Evolutionary conservation across 306 rosid genomes (phyloP).

Genomic region (Amphicarpaea edgeworthii): DNA sequence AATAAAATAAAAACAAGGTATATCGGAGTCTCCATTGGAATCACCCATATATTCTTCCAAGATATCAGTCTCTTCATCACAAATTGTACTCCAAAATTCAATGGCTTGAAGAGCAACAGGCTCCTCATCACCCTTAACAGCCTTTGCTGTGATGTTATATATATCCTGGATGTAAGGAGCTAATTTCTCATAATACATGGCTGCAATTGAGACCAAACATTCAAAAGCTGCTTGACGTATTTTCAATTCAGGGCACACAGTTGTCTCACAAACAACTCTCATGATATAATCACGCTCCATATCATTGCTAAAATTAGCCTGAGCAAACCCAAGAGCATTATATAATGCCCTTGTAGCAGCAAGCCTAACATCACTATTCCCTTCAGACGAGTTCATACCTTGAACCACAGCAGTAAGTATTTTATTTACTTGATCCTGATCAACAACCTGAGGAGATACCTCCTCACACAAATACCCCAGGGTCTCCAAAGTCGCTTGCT

Average conservation of each 20-base stretch:
- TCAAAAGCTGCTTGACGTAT: slow-evolving; percentile 88
- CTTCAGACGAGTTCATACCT: slow-evolving; percentile 83
- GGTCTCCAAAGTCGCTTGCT: slow-evolving; percentile 90
- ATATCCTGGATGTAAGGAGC: slow-evolving; percentile 85
- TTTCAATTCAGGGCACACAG: slow-evolving; percentile 76
- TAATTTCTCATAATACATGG: slow-evolving; percentile 78
- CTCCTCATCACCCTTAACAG: slow-evolving; percentile 84
- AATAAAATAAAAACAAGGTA: slow-evolving; percentile 86
- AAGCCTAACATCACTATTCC: slow-evolving; percentile 82
- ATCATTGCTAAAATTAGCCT: slow-evolving; percentile 85
- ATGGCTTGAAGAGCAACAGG: slow-evolving; percentile 95
- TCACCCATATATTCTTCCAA: slow-evolving; percentile 77
- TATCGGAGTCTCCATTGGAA: slow-evolving; percentile 70
- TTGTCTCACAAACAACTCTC: slow-evolving; percentile 94
- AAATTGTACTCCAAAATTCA: slow-evolving; percentile 94
- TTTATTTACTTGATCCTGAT: slow-evolving; percentile 89
- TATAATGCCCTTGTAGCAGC: slow-evolving; percentile 85
- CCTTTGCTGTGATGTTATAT: slow-evolving; percentile 80
- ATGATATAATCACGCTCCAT: slow-evolving; percentile 92
- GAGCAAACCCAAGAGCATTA: slow-evolving; percentile 88
- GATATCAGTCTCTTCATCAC: slow-evolving; percentile 92
- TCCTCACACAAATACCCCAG: slow-evolving; percentile 94
- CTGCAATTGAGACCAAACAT: slow-evolving; percentile 89
- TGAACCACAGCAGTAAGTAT: slow-evolving; percentile 94
- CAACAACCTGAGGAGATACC: slow-evolving; percentile 80